Evolutionary conservation across 1,284 basidiomycete species (phyloP).

Genomic region (Malassezia nana): DNA sequence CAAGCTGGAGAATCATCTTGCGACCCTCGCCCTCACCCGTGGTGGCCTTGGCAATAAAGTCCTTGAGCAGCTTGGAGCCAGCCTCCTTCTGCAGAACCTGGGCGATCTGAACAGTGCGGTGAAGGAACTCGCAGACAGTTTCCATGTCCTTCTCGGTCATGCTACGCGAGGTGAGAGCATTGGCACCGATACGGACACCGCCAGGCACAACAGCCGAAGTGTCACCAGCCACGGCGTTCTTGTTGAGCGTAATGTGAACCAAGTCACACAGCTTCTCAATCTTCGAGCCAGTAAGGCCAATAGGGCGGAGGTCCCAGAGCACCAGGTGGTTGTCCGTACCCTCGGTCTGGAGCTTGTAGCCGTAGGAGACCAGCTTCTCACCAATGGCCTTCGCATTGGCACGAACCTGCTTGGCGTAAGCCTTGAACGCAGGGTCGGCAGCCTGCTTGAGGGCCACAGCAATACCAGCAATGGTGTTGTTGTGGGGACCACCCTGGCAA

Average conservation of each 20-base stretch:
- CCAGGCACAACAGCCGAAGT: slow-evolving; percentile 87
- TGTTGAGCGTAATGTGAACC: slow-evolving; percentile 66
- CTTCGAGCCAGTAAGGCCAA: slow-evolving; percentile 91
- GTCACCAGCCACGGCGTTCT: slow-evolving; percentile 94
- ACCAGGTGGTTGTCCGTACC: slow-evolving; percentile 97
- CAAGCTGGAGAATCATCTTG: slow-evolving; percentile 60
- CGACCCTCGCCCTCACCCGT: slow-evolving; percentile 62
- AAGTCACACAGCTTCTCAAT: slow-evolving; percentile 97
- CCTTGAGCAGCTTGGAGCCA: slow-evolving; percentile 86
- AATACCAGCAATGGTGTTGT: slow-evolving; percentile 95
- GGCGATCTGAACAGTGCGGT: slow-evolving; percentile 44
- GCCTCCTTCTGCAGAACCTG: slow-evolving; percentile 69
- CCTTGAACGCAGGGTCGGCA: slow-evolving; percentile 77
- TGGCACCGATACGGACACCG: slow-evolving; percentile 90
- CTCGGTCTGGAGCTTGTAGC: slow-evolving; percentile 83
- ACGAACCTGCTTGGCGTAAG: slow-evolving; percentile 90
- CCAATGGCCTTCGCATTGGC: slow-evolving; percentile 49
- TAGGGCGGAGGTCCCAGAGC: slow-evolving; percentile 91
- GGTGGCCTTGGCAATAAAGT: slow-evolving; percentile 76
- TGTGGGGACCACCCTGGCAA: slow-evolving; percentile 99
- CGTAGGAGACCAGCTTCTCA: slow-evolving; percentile 38
- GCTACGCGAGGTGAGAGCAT: slow-evolving; percentile 85
- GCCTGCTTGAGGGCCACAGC: slow-evolving; percentile 93
- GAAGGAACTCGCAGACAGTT: slow-evolving; percentile 69
- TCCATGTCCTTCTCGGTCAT: slow-evolving; percentile 78